Conservation (phyloP, 331 rosid species). For the Telfairia occidentalis region DNA sequence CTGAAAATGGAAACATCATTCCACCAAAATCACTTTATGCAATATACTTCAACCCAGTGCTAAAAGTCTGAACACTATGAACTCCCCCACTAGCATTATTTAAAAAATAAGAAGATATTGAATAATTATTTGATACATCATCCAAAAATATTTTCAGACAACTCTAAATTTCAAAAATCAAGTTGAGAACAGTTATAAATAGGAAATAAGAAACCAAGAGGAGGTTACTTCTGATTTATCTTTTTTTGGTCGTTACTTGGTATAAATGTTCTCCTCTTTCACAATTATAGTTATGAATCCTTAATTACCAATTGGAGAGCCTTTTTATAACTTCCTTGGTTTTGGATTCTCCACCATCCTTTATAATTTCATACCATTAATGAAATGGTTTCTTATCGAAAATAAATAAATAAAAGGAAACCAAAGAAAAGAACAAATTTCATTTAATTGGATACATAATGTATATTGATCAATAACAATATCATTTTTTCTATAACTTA, state of each 20-base stretch:
- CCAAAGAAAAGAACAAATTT: background rate
- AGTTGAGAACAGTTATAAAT: background rate
- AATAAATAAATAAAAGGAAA: too few species aligned
- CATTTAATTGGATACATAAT: background rate
- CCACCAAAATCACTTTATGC: background rate
- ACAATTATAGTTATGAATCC: too few species aligned
- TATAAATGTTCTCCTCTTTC: too few species aligned
- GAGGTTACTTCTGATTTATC: too few species aligned
- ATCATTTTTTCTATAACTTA: conserved; percentile 22
- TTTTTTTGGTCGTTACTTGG: too few species aligned
- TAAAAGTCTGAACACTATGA: background rate
- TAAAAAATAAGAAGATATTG: background rate
- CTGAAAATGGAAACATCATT: background rate
- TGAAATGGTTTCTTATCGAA: too few species aligned
- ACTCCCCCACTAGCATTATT: background rate
- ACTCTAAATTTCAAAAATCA: background rate
- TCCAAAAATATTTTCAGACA: background rate
- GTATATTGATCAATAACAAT: background rate
- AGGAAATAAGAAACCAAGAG: background rate
- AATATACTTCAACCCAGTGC: background rate
- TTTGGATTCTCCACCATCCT: too few species aligned
- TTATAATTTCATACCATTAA: too few species aligned
- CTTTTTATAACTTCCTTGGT: too few species aligned
- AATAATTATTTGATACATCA: background rate
- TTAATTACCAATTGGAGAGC: too few species aligned